Percentiles rank a stretch among this genome's conserved stretches.
Evolutionary conservation across 2,329 filamentous ascomycete genomes (phyloP).

Genomic region (Verticillium isaacii): DNA sequence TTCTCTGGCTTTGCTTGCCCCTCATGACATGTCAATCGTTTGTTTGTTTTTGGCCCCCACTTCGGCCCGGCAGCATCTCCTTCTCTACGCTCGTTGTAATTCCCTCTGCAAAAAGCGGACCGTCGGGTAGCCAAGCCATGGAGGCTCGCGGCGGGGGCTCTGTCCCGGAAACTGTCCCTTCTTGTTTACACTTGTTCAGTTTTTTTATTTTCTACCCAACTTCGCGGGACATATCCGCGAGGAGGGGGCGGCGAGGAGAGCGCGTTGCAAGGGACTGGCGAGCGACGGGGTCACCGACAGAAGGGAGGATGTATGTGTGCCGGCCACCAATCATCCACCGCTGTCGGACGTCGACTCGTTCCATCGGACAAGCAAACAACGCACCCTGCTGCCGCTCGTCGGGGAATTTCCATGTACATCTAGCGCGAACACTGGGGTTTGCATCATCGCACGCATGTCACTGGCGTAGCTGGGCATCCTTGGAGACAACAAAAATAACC

Average conservation of each 20-base stretch:
- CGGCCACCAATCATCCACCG: slow-evolving; percentile 7
- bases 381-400: background rate
- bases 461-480: background rate
- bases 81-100: slow-evolving; percentile 52
- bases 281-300: background rate
- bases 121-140: slow-evolving; percentile 29
- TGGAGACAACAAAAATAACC: background rate
- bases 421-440: background rate
- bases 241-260: background rate
- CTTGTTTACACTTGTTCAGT: slow-evolving; percentile 31
- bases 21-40: slow-evolving; percentile 18
- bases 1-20: slow-evolving; percentile 16
- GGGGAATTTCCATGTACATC: background rate
- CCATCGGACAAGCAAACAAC: background rate
- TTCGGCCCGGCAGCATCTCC: slow-evolving; percentile 18
- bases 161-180: slow-evolving; percentile 19
- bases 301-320: slow-evolving; percentile 7
- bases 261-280: background rate
- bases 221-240: slow-evolving; percentile 1
- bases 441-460: background rate
- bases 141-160: slow-evolving; percentile 20
- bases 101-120: slow-evolving; percentile 25
- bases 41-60: slow-evolving; percentile 20
- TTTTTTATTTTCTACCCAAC: slow-evolving; percentile 9
- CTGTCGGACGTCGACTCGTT: background rate